Evolutionary conservation across 345 rosid species (phyloP).

Genomic region (Lepidium aucheri): DNA sequence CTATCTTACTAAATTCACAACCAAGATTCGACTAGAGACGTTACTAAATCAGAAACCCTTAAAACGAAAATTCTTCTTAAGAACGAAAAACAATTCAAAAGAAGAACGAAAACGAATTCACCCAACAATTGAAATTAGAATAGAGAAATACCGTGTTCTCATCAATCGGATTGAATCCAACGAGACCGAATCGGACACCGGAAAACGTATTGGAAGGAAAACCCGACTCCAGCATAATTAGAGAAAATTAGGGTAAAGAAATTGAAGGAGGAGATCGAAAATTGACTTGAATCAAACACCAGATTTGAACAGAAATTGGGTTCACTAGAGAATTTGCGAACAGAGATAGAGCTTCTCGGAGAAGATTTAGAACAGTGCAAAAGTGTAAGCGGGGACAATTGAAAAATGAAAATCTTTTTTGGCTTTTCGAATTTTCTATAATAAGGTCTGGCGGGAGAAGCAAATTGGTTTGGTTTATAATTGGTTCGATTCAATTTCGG

Average conservation of each 20-base stretch:
- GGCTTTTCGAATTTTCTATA: too few species aligned
- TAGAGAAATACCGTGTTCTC: slow-evolving; percentile 28
- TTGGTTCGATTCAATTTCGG: too few species aligned
- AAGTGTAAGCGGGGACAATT: neutral
- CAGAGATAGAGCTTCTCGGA: slow-evolving; percentile 4
- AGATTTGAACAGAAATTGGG: neutral
- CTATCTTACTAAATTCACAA: too few species aligned
- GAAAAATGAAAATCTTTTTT: too few species aligned
- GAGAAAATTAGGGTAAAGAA: neutral
- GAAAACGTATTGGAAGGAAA: slow-evolving; percentile 39
- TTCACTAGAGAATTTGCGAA: neutral
- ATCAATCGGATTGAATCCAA: slow-evolving; percentile 47
- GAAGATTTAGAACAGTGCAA: neutral
- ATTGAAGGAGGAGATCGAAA: neutral
- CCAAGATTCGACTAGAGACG: too few species aligned
- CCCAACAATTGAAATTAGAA: neutral
- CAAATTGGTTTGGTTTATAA: too few species aligned
- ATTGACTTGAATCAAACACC: neutral
- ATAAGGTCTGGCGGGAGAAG: too few species aligned
- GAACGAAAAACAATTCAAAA: neutral
- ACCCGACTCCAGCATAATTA: slow-evolving; percentile 29
- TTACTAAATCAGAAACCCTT: neutral
- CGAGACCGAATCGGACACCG: slow-evolving; percentile 62
- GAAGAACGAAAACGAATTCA: neutral
- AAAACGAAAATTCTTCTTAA: neutral